Evolutionary conservation across 1,284 basidiomycete species (phyloP).

Genomic region (Apiotrichum porosum): DNA sequence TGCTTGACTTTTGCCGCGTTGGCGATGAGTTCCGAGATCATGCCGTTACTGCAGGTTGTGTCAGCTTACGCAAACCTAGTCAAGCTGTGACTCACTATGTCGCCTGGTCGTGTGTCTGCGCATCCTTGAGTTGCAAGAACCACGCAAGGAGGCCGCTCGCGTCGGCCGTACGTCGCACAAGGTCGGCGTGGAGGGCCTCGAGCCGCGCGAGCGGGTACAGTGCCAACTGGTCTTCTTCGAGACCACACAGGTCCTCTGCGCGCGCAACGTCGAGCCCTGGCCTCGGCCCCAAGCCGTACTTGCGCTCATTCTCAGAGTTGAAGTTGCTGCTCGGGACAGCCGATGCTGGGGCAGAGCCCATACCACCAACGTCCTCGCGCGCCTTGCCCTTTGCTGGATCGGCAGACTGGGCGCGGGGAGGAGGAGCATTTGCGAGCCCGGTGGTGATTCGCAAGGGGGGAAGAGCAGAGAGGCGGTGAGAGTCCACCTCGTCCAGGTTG

Average conservation of each 20-base stretch:
- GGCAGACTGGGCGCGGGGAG: constrained; percentile 47
- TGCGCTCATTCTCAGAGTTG: constrained; percentile 37
- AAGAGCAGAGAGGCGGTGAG: constrained; percentile 62
- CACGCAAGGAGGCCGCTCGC: constrained; percentile 71
- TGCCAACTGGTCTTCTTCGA: constrained; percentile 62
- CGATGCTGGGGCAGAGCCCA: too few relatives aligned
- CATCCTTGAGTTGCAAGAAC: constrained; percentile 73
- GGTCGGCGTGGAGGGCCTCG: constrained; percentile 61
- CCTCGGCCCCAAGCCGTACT: constrained; percentile 62
- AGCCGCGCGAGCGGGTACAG: constrained; percentile 64
- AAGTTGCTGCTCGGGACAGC: too few relatives aligned
- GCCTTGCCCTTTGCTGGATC: constrained; percentile 10
- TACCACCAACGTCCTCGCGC: neutral
- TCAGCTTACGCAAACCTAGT: constrained; percentile 3
- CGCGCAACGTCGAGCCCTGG: constrained; percentile 64
- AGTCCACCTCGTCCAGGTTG: constrained; percentile 85
- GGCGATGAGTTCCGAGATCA: constrained; percentile 49
- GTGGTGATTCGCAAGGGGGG: constrained; percentile 76
- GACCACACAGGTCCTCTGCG: constrained; percentile 61
- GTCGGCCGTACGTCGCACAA: constrained; percentile 64
- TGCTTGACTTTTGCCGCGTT: constrained; percentile 47
- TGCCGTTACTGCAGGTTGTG: constrained; percentile 42
- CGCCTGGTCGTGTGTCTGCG: constrained; percentile 66
- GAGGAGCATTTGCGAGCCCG: constrained; percentile 30
- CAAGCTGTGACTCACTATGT: constrained; percentile 36